A percentile compares a stretch with the other conserved stretches of the same genome.
Conservation (phyloP, 2,329 filamentous ascomycete species). For the Biscogniauxia mediterranea region DNA sequence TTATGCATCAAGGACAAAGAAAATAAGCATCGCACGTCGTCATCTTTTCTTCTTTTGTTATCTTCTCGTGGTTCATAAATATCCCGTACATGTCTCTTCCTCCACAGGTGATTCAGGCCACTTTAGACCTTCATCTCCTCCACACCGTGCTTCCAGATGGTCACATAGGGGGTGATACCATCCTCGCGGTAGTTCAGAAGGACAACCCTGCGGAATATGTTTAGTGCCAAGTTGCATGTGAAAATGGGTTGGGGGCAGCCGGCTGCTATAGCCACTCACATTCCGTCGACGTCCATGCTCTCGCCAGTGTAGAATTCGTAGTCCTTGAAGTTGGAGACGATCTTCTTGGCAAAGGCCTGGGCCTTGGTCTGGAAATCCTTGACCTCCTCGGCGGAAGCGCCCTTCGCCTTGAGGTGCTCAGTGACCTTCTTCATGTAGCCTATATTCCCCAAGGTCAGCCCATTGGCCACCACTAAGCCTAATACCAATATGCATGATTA, state of each 20-base stretch:
- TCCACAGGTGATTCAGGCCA: neutral
- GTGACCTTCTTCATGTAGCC: conserved; percentile 93
- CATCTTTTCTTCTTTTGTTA: conserved; percentile 1
- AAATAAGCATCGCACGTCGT: conserved; percentile 13
- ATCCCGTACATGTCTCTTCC: conserved; percentile 1
- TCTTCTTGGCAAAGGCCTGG: conserved; percentile 70
- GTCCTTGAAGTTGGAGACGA: conserved; percentile 87
- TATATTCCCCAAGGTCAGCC: conserved; percentile 31
- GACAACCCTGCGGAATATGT: conserved; percentile 60
- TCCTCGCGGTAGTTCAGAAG: conserved; percentile 98
- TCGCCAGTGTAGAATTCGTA: conserved; percentile 93
- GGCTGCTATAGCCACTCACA: conserved; percentile 60
- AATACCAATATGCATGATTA: conserved; percentile 10
- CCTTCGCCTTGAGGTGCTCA: conserved; percentile 61
- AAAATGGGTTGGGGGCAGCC: neutral
- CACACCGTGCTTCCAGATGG: conserved; percentile 94
- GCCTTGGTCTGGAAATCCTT: conserved; percentile 79
- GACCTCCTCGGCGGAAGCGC: conserved; percentile 63
- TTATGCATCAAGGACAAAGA: conserved; percentile 15
- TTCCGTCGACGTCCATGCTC: conserved; percentile 89
- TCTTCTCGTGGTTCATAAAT: conserved; percentile 1
- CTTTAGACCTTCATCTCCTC: conserved; percentile 85
- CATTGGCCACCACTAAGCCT: neutral
- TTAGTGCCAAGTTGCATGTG: conserved; percentile 8
- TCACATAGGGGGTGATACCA: conserved; percentile 84